Conservation (phyloP, 352 stramenopile genomes). For the Phytophthora boehmeriae region DNA sequence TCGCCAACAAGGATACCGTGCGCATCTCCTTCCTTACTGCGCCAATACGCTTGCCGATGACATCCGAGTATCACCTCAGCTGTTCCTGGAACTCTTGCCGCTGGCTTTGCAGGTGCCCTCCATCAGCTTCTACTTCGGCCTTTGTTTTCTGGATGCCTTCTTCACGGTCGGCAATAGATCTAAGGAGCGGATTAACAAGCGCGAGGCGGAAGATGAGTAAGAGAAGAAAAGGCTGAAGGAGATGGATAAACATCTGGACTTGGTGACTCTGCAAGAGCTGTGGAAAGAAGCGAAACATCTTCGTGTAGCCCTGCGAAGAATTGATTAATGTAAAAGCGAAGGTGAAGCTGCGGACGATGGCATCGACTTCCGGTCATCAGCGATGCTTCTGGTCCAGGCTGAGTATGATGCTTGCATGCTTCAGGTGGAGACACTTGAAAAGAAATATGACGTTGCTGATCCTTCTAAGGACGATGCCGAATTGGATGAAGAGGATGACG, state of each 20-base stretch:
- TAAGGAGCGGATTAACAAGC: conserved; percentile 79
- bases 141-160: conserved; percentile 76
- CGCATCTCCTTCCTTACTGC: conserved; percentile 75
- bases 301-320: conserved; percentile 59
- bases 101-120: conserved; percentile 59
- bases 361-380: conserved; percentile 72
- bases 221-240: conserved; percentile 80
- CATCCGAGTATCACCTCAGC: conserved; percentile 54
- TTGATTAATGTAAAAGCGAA: conserved; percentile 76
- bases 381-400: conserved; percentile 73
- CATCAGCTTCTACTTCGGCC: conserved; percentile 72
- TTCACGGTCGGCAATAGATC: conserved; percentile 79
- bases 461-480: conserved; percentile 56
- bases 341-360: conserved; percentile 53
- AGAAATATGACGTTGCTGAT: conserved; percentile 75
- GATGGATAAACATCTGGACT: conserved; percentile 77
- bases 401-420: conserved; percentile 76
- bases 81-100: conserved; percentile 58
- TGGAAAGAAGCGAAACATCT: conserved; percentile 80
- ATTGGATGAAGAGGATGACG: conserved; percentile 45
- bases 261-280: conserved; percentile 70
- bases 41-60: conserved; percentile 66
- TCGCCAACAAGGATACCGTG: conserved; percentile 59
- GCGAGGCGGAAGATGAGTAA: conserved; percentile 66
- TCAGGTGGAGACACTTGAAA: conserved; percentile 65